Conservation (phyloP, 805 yeast species). For the Lipomyces yamadae region DNA sequence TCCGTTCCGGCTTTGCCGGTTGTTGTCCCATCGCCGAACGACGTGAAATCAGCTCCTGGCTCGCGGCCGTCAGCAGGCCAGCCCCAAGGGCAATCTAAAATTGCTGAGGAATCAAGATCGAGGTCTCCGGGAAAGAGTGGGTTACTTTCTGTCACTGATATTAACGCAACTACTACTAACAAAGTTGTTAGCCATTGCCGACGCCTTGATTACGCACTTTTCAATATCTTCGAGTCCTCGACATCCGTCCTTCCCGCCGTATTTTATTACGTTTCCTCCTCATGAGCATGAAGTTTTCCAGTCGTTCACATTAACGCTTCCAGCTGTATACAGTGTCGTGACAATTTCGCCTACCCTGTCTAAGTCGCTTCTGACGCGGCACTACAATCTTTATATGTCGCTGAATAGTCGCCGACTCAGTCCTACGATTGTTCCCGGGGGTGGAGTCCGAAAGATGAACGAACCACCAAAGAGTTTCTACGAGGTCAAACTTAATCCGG, state of each 20-base stretch:
- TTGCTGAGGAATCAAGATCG: constrained; percentile 32
- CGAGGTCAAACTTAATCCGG: constrained; percentile 33
- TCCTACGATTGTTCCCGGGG: constrained; percentile 30
- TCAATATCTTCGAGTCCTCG: constrained; percentile 24
- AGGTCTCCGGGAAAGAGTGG: constrained; percentile 31
- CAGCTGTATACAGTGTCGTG: constrained; percentile 29
- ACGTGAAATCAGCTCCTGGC: constrained; percentile 1
- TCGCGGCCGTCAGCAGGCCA: constrained; percentile 2
- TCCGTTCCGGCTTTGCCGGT: constrained; percentile 29
- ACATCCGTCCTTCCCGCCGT: constrained; percentile 24
- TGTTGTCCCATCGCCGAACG: constrained; percentile 21
- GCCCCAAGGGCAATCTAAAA: constrained; percentile 9
- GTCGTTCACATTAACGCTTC: constrained; percentile 34
- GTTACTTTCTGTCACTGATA: not conserved
- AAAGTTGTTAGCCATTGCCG: constrained; percentile 19
- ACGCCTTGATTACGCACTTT: constrained; percentile 34
- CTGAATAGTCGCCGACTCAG: constrained; percentile 35
- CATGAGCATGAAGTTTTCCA: constrained; percentile 32
- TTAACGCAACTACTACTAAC: not conserved
- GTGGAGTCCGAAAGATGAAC: constrained; percentile 19
- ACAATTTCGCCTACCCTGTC: constrained; percentile 37
- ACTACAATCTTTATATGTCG: constrained; percentile 37
- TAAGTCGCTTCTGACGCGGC: constrained; percentile 28
- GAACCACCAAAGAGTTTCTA: constrained; percentile 36
- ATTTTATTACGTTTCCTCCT: constrained; percentile 32